Percentiles rank a stretch among this genome's conserved stretches.
Evolutionary conservation across 345 rosid genomes (phyloP).

Genomic region (Eucalyptus globulus): DNA sequence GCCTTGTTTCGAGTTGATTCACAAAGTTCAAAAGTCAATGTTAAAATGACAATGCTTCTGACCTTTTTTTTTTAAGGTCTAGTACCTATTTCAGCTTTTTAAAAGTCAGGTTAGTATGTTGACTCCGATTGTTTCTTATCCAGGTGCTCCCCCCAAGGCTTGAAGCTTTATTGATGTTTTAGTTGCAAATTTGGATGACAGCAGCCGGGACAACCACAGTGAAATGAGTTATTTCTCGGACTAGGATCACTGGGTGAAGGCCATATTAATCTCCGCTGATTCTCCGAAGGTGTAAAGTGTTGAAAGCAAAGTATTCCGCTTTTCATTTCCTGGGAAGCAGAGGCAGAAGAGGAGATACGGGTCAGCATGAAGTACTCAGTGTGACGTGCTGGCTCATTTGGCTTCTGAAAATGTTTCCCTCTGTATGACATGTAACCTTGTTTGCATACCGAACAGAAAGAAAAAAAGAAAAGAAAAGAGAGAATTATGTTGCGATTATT

Average conservation of each 20-base stretch:
- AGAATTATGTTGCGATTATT: background rate
- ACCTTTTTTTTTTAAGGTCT: too few relatives aligned
- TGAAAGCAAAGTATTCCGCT: background rate
- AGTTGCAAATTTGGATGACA: background rate
- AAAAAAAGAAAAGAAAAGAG: background rate
- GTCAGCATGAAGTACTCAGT: background rate
- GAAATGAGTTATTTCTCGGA: background rate
- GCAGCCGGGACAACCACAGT: background rate
- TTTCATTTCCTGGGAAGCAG: background rate
- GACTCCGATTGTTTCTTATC: background rate
- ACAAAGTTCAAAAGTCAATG: background rate
- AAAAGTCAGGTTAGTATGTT: background rate
- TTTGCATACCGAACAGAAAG: background rate
- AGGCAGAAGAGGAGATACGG: background rate
- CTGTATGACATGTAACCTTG: background rate
- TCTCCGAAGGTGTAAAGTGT: background rate
- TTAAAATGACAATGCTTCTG: background rate
- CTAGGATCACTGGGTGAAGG: background rate
- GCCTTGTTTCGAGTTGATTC: background rate
- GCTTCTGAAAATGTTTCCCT: background rate
- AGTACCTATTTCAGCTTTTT: background rate
- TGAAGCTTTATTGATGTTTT: background rate
- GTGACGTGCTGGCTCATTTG: background rate
- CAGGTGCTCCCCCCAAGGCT: background rate
- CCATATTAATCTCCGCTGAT: background rate